phyloP scores from a whole-genome alignment of 768 basidiomycete species.

The Termitomyces sp. region DNA sequence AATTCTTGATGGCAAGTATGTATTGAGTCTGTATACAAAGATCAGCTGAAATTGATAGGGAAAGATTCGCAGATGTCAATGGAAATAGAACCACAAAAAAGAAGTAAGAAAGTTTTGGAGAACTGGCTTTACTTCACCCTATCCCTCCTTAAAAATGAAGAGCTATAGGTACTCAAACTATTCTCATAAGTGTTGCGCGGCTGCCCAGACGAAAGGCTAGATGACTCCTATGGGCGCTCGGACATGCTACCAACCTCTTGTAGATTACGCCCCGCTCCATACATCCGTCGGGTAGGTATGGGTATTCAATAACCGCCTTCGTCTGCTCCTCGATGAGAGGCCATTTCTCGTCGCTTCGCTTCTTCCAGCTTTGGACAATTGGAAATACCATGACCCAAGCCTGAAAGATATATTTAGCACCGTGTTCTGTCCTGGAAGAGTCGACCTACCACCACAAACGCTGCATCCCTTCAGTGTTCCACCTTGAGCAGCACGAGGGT shows the following conservation, averaged over 20 bases:
- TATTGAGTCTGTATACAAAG: too few species aligned
- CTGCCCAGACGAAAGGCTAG: background rate
- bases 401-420: slow-evolving; percentile 29
- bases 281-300: background rate
- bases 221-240: background rate
- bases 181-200: background rate
- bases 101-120: too few species aligned
- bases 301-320: slow-evolving; percentile 38
- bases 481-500: slow-evolving; percentile 78
- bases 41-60: too few species aligned
- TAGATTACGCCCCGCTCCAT: background rate
- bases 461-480: slow-evolving; percentile 84
- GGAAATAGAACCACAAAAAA: too few species aligned
- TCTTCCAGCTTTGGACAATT: slow-evolving; percentile 98
- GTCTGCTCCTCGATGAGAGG: slow-evolving; percentile 72
- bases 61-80: too few species aligned
- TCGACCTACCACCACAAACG: slow-evolving; percentile 80
- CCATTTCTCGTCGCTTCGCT: slow-evolving; percentile 84
- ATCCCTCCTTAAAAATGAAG: too few species aligned
- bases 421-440: background rate
- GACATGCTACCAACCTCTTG: background rate
- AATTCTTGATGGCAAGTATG: too few species aligned
- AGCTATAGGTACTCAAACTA: too few species aligned
- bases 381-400: slow-evolving; percentile 89
- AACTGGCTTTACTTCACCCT: too few species aligned